These are phyloP conservation scores for Prorocentrum cordatum DNA, from an alignment of 169 alveolate species.

Conservation along the genomic window DNA sequence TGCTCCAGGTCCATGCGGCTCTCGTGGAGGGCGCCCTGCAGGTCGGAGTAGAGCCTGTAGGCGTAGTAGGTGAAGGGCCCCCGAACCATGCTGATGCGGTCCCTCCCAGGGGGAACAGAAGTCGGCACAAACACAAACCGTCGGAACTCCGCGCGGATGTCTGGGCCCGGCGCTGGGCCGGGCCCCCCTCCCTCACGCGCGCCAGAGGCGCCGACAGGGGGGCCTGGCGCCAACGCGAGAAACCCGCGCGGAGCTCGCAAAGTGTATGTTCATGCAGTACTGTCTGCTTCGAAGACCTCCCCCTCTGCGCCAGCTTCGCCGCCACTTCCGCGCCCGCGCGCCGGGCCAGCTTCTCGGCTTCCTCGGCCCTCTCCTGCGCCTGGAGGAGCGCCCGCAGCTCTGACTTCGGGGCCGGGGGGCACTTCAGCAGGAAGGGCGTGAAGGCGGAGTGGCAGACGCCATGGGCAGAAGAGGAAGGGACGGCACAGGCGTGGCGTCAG, in stretches of 20 bases:
- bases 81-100: not conserved
- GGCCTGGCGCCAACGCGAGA: no score
- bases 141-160: not conserved
- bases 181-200: slow-evolving; percentile 36
- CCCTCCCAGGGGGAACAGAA: not conserved
- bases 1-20: slow-evolving; percentile 50
- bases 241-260: not conserved
- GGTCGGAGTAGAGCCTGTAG: slow-evolving; percentile 20
- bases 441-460: no score
- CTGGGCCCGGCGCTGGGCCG: slow-evolving; percentile 2
- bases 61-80: slow-evolving; percentile 54
- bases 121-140: not conserved
- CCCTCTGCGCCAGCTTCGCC: not conserved
- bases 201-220: not conserved
- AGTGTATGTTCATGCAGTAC: no score
- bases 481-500: no score
- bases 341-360: slow-evolving; percentile 30
- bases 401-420: slow-evolving; percentile 46
- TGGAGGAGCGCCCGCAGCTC: slow-evolving; percentile 34
- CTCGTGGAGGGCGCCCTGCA: slow-evolving; percentile 41
- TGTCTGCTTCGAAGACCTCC: no score
- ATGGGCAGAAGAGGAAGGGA: no score
- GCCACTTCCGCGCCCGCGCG: slow-evolving; percentile 31
- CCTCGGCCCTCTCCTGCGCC: slow-evolving; percentile 26
- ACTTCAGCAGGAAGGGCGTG: no score